These are phyloP conservation scores for Amborella trichopoda DNA, from an alignment of 164 flowering plant genomes.

Conservation along the genomic window DNA sequence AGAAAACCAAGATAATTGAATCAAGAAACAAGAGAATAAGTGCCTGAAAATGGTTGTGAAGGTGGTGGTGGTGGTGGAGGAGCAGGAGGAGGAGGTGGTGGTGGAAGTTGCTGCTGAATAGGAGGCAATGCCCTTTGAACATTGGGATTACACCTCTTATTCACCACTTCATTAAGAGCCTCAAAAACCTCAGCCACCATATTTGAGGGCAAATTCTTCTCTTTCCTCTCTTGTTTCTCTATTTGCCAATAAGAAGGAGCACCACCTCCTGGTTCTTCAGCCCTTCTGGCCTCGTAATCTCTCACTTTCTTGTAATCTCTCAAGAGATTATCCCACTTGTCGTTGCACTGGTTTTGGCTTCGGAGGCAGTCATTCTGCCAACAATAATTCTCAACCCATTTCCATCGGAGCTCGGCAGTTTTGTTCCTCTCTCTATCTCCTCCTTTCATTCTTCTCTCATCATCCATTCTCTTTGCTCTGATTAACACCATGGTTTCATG, in stretches of 20 bases:
- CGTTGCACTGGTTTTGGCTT: slow-evolving; percentile 40
- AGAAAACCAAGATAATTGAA: too few species aligned
- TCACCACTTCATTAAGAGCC: slow-evolving; percentile 22
- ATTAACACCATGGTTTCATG: slow-evolving; percentile 27
- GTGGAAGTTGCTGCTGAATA: not conserved
- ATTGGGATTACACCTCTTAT: slow-evolving; percentile 4
- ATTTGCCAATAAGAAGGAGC: slow-evolving; percentile 20
- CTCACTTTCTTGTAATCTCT: slow-evolving; percentile 39
- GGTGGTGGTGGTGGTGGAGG: slow-evolving; percentile 7
- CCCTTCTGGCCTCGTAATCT: slow-evolving; percentile 15
- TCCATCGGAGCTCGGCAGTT: slow-evolving; percentile 32
- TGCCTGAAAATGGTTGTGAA: slow-evolving; percentile 19
- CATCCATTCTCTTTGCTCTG: slow-evolving; percentile 26
- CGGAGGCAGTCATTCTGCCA: slow-evolving; percentile 23
- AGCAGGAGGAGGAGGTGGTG: slow-evolving; percentile 7
- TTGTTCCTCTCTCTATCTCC: not conserved
- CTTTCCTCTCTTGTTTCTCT: slow-evolving; percentile 28
- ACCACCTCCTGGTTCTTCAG: slow-evolving; percentile 2
- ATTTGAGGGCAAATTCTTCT: slow-evolving; percentile 23
- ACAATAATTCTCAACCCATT: slow-evolving; percentile 37
- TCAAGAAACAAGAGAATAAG: not conserved
- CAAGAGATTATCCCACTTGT: slow-evolving; percentile 34
- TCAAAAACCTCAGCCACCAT: slow-evolving; percentile 17
- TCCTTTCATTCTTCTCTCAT: slow-evolving; percentile 15
- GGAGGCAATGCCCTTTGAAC: not conserved